These are phyloP conservation scores for Ceriops decandra DNA, from an alignment of 345 rosid species.

Conservation along the genomic window DNA sequence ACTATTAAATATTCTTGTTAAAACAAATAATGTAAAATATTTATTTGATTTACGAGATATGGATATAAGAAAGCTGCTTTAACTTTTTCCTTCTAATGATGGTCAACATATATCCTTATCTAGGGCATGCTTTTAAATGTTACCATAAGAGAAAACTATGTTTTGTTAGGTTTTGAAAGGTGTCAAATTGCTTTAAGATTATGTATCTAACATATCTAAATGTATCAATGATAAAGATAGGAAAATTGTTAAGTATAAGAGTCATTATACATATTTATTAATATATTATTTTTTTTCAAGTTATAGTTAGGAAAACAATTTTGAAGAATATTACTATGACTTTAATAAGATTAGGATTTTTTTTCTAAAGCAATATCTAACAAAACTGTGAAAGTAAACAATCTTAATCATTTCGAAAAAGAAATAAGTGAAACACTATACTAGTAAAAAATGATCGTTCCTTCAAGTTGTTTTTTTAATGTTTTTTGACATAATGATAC, in stretches of 20 bases:
- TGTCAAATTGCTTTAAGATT: too few relatives aligned
- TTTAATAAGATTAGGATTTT: not conserved
- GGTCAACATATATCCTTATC: too few relatives aligned
- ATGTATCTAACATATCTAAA: too few relatives aligned
- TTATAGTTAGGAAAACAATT: not conserved
- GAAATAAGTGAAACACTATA: not conserved
- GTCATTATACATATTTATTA: not conserved
- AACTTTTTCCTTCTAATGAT: not conserved
- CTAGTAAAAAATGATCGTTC: not conserved
- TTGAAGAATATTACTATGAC: not conserved
- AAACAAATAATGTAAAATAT: not conserved
- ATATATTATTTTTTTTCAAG: not conserved
- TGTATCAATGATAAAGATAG: too few relatives aligned
- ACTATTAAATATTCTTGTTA: not conserved
- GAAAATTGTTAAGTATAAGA: too few relatives aligned
- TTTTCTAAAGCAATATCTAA: conserved; percentile 1
- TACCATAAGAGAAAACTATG: not conserved
- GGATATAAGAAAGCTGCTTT: not conserved
- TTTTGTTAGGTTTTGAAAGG: too few relatives aligned
- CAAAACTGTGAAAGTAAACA: not conserved
- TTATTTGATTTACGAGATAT: not conserved
- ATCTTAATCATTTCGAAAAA: not conserved
- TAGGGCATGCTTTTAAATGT: too few relatives aligned
- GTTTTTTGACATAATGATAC: conserved; percentile 16
- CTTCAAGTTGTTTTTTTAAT: not conserved